Conservation (phyloP, 2,329 filamentous ascomycete species). For the Exophiala bonariae region DNA sequence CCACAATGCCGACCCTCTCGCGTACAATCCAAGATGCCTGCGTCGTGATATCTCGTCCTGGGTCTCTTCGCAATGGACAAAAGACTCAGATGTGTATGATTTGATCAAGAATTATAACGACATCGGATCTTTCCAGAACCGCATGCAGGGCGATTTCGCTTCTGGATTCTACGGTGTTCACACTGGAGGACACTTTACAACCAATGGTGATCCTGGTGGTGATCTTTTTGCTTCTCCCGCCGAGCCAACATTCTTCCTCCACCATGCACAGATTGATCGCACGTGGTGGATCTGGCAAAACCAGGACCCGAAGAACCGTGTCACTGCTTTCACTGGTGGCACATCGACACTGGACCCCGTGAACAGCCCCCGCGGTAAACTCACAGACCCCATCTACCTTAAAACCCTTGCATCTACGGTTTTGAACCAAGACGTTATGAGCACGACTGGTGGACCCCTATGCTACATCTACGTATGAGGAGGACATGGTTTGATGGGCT, state of each 20-base stretch:
- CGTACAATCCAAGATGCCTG: constrained; percentile 23
- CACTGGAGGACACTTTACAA: constrained; percentile 24
- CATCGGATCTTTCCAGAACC: constrained; percentile 20
- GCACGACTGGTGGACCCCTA: constrained; percentile 24
- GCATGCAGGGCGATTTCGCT: constrained; percentile 20
- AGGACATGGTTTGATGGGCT: not conserved
- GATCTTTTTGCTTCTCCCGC: constrained; percentile 21
- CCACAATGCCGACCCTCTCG: constrained; percentile 19
- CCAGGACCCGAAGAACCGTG: constrained; percentile 19
- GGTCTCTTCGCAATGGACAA: constrained; percentile 23
- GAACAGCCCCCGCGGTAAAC: constrained; percentile 18
- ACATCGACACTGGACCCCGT: constrained; percentile 19
- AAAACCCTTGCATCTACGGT: constrained; percentile 10
- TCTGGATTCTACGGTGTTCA: constrained; percentile 22
- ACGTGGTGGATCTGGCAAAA: constrained; percentile 25
- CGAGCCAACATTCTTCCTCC: constrained; percentile 24
- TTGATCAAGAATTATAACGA: constrained; percentile 18
- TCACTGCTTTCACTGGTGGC: constrained; percentile 17
- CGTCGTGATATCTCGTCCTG: constrained; percentile 24
- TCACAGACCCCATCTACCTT: constrained; percentile 21
- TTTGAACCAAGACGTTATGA: constrained; percentile 18
- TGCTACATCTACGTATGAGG: constrained; percentile 26
- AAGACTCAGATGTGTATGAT: constrained; percentile 20
- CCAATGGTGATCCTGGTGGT: constrained; percentile 23
- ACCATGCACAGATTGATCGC: constrained; percentile 23